Evolutionary conservation across 495 filamentous ascomycete species (phyloP), one percentile per base, ranked within the genome.

Genomic region (Penicillium bialowiezense): DNA sequence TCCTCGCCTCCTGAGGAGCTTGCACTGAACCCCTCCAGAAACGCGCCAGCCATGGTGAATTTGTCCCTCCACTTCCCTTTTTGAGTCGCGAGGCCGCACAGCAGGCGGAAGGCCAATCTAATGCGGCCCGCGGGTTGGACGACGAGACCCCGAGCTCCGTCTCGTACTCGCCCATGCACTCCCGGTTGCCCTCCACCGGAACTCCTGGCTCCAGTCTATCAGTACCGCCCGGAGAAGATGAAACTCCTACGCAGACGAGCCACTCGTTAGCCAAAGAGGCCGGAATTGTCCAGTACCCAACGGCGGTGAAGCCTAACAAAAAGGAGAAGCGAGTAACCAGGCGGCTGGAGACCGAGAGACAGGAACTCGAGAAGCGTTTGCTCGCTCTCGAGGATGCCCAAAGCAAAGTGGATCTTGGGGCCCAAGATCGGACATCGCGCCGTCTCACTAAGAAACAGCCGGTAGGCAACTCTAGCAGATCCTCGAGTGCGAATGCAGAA

Each of bases 391-490:
- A 73, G 37, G 58, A 67, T 15, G 52, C 58, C 15, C 67, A 65
- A 38, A 32, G 50, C 10, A 50, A 44, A 23, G 40, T 50, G 31
- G 58, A 67, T 34, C 18, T 44, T 8, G 51, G 51, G 15, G 32
- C 51, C 6, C 44, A 52, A 32, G 65, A 61, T 29, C 56, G 64
- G 29, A 54, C 53, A 15, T 51, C 63, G 26, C 67, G 63, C 15
- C 67, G 68, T 32, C 54, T 73, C 18, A 64, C 60, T n/a, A 73
- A 71, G 50, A 73, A 71, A 36, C 64, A 69, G 28, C 67, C 68
- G 0, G 34, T 65, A 5, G 44, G 51, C 24, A 70, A 51, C 50
- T 64, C 64, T 13, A 64, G 54, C 12, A 62, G 70, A 40, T 59
- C 58, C 12, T 69, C 68, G n/a, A 71, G 70, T 44, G 58, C 56